Conservation (phyloP, 371 early-diverging fungal genomes). For the Mucor circinelloides region DNA sequence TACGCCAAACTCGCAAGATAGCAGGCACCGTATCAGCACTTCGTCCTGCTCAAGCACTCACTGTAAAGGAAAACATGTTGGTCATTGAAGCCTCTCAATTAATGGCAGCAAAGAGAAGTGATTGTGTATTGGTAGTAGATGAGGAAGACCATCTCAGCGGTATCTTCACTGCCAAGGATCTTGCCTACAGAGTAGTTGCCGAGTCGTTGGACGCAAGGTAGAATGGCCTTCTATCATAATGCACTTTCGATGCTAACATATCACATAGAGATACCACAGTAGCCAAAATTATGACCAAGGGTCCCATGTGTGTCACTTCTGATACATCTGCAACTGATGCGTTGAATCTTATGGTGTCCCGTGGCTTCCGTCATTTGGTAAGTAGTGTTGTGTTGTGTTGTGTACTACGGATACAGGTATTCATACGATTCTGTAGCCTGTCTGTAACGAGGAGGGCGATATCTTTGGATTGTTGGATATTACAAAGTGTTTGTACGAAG, state of each 20-base stretch:
- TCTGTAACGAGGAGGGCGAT: constrained; percentile 90
- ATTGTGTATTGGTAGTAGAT: constrained; percentile 90
- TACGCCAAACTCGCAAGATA: constrained; percentile 54
- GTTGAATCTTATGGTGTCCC: constrained; percentile 90
- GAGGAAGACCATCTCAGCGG: constrained; percentile 90
- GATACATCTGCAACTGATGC: constrained; percentile 89
- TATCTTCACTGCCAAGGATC: constrained; percentile 80
- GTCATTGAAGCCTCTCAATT: constrained; percentile 94
- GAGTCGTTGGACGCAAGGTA: constrained; percentile 42
- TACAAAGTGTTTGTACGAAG: constrained; percentile 94
- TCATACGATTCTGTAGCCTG: constrained; percentile 60
- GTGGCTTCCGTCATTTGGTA: constrained; percentile 93
- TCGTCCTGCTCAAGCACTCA: constrained; percentile 87
- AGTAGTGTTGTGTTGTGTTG: constrained; percentile 18
- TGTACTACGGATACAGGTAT: neutral
- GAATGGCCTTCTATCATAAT: neutral
- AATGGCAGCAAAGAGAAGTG: constrained; percentile 96
- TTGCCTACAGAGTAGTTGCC: constrained; percentile 46
- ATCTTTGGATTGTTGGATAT: constrained; percentile 95
- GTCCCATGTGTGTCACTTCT: constrained; percentile 86
- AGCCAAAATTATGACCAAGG: constrained; percentile 87
- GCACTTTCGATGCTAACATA: neutral
- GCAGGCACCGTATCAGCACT: constrained; percentile 91
- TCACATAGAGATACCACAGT: constrained; percentile 54
- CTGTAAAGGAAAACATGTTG: constrained; percentile 86